Evolutionary conservation across 176 grass and related monocot species (phyloP).

Genomic region (Coix lacrymajobi): DNA sequence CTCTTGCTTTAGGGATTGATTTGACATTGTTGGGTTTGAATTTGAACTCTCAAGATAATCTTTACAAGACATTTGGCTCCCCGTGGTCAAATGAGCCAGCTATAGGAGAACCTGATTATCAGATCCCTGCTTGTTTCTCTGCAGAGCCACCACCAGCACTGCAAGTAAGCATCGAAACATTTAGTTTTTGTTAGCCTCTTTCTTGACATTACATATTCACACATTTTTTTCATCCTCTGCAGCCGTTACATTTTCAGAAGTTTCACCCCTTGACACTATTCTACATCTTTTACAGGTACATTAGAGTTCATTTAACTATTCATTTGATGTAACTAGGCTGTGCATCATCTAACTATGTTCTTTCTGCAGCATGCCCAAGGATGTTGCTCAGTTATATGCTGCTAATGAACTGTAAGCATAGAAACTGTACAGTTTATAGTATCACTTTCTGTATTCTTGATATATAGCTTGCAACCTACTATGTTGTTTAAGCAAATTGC

Average conservation of each 20-base stretch:
- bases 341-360: conserved; percentile 22
- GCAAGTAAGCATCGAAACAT: conserved; percentile 44
- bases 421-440: neutral
- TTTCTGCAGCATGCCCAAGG: conserved; percentile 95
- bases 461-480: neutral
- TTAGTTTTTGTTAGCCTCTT: neutral
- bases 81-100: conserved; percentile 74
- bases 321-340: neutral
- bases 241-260: conserved; percentile 71
- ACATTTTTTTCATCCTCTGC: conserved; percentile 28
- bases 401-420: conserved; percentile 79
- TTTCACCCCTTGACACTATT: conserved; percentile 73
- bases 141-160: conserved; percentile 66
- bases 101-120: conserved; percentile 78
- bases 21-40: conserved; percentile 80
- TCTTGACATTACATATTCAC: conserved; percentile 21
- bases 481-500: neutral
- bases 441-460: neutral
- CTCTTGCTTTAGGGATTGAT: conserved; percentile 93
- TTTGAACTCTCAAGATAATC: conserved; percentile 78
- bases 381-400: conserved; percentile 86
- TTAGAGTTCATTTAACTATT: conserved; percentile 23
- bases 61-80: conserved; percentile 94
- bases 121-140: conserved; percentile 74
- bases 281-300: conserved; percentile 96